These are phyloP conservation scores for Ambrosiella beaveri DNA, from an alignment of 2,329 filamentous ascomycete genomes.

Conservation along the genomic window DNA sequence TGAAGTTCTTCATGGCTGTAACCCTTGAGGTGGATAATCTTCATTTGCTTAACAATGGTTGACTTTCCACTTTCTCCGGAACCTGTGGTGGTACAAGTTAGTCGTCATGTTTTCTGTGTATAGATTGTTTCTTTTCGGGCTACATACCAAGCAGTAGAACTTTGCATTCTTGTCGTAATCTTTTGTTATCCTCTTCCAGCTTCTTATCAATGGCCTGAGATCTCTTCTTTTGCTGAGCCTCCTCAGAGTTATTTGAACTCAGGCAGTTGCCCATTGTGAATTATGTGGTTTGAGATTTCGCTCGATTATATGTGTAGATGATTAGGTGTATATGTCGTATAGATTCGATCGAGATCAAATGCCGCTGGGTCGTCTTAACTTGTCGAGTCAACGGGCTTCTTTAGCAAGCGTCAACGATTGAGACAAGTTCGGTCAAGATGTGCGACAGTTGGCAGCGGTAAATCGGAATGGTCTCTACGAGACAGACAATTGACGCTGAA, in stretches of 20 bases:
- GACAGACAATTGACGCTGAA: neutral
- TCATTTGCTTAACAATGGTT: slow-evolving; percentile 99
- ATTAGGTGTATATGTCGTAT: neutral
- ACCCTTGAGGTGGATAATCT: slow-evolving; percentile 97
- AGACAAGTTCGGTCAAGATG: neutral
- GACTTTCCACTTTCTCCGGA: slow-evolving; percentile 98
- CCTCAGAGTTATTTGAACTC: slow-evolving; percentile 62
- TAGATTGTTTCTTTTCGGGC: slow-evolving; percentile 8
- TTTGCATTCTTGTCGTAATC: slow-evolving; percentile 94
- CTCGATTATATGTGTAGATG: neutral
- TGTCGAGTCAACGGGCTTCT: no score
- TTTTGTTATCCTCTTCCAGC: slow-evolving; percentile 85
- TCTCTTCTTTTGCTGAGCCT: slow-evolving; percentile 85
- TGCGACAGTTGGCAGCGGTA: neutral
- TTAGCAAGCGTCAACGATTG: neutral
- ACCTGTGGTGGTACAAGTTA: slow-evolving; percentile 34
- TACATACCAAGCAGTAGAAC: slow-evolving; percentile 76
- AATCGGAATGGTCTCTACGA: neutral
- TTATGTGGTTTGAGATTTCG: neutral
- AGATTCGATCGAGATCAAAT: neutral
- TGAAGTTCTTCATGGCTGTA: slow-evolving; percentile 88
- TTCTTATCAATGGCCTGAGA: slow-evolving; percentile 90
- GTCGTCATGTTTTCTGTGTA: neutral
- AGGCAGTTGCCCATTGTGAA: slow-evolving; percentile 77
- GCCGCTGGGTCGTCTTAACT: no score